Evolutionary conservation across 140 eudicot species (phyloP).

Genomic region (Erigeron philadelphicus): DNA sequence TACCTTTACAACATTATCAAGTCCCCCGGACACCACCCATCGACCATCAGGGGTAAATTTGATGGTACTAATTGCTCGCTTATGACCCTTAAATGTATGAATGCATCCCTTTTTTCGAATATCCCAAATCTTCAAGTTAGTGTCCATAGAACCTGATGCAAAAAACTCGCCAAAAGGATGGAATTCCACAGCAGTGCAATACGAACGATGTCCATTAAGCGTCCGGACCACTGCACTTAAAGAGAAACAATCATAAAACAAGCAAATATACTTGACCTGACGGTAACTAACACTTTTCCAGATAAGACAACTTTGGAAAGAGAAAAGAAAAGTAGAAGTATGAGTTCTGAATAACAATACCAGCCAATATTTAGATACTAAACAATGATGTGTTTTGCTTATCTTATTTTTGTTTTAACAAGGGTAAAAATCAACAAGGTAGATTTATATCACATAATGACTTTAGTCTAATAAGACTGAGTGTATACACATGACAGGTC

Average conservation of each 20-base stretch:
- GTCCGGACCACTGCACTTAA: slow-evolving; percentile 71
- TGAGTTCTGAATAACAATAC: not conserved
- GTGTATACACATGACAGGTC: too few relatives aligned
- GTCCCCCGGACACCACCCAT: slow-evolving; percentile 96
- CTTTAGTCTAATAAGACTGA: too few relatives aligned
- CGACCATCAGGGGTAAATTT: slow-evolving; percentile 96
- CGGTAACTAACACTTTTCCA: not conserved
- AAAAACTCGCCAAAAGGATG: slow-evolving; percentile 94
- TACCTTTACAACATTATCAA: slow-evolving; percentile 92
- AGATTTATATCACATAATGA: too few relatives aligned
- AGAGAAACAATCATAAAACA: slow-evolving; percentile 28
- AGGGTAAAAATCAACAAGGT: too few relatives aligned
- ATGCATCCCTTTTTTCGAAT: slow-evolving; percentile 82
- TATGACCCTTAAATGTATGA: slow-evolving; percentile 88
- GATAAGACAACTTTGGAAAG: not conserved
- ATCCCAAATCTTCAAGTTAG: slow-evolving; percentile 87
- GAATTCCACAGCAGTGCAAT: slow-evolving; percentile 73
- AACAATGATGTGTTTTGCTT: not conserved
- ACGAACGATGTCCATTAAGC: slow-evolving; percentile 76
- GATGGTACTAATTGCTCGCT: slow-evolving; percentile 66
- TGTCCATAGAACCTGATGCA: slow-evolving; percentile 95
- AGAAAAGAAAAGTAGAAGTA: not conserved
- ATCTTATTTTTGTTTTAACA: too few relatives aligned
- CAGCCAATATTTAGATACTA: not conserved
- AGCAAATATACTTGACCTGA: not conserved